Conservation (phyloP, 2,329 filamentous ascomycete genomes). For the Nemania abortiva region DNA sequence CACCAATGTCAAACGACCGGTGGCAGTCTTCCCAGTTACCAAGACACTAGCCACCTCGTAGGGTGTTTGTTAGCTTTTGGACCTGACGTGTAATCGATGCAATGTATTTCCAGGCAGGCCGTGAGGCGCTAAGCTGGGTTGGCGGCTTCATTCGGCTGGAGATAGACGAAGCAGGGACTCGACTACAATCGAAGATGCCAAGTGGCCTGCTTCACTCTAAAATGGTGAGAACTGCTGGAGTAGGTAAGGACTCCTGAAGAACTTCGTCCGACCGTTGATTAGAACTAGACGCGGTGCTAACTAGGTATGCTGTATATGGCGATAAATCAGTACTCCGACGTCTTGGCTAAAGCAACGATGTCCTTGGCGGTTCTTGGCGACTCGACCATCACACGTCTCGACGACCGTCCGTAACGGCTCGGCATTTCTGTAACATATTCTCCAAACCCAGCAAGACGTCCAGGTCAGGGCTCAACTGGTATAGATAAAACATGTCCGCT, state of each 20-base stretch:
- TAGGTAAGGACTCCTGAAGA: background rate
- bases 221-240: background rate
- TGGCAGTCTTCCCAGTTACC: background rate
- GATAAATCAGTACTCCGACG: constrained; percentile 39
- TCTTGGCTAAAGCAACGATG: constrained; percentile 45
- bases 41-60: background rate
- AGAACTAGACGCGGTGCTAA: background rate
- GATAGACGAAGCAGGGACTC: too few relatives aligned
- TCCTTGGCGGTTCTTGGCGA: constrained; percentile 43
- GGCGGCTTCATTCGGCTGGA: too few relatives aligned
- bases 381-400: constrained; percentile 28
- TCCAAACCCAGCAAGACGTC: background rate
- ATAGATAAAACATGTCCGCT: constrained; percentile 23
- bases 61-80: background rate
- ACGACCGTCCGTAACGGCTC: constrained; percentile 30
- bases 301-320: background rate
- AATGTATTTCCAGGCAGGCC: background rate
- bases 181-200: too few relatives aligned
- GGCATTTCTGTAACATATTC: constrained; percentile 25
- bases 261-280: background rate
- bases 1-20: background rate
- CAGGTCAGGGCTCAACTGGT: background rate
- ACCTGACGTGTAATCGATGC: background rate
- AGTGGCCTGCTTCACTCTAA: background rate
- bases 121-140: too few relatives aligned